Conservation (phyloP, 495 filamentous ascomycete genomes). For the Aspergillus cristatus region DNA sequence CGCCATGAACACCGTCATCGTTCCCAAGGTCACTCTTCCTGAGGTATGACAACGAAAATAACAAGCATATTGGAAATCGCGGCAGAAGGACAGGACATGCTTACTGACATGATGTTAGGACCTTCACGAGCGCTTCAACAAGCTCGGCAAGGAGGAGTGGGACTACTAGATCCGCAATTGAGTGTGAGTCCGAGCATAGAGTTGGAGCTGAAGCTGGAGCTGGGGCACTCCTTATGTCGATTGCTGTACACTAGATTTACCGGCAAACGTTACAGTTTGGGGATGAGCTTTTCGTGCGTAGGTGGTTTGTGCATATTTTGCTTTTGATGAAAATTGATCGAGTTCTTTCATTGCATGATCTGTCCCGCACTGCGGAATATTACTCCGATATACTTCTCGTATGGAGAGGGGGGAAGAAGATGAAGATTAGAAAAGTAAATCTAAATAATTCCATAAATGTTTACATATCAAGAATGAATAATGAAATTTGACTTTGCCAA, state of each 20-base stretch:
- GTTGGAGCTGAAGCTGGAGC: constrained; percentile 2
- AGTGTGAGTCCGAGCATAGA: background rate
- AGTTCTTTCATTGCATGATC: constrained; percentile 19
- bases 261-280: constrained; percentile 17
- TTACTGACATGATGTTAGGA: no score
- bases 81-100: no score
- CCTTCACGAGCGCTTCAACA: constrained; percentile 94
- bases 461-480: no score
- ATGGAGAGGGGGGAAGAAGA: no score
- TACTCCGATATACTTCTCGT: no score
- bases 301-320: constrained; percentile 35
- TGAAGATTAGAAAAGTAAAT: no score
- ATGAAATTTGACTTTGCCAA: no score
- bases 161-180: constrained; percentile 26
- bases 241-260: constrained; percentile 60
- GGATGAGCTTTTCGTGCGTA: constrained; percentile 15
- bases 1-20: constrained; percentile 85
- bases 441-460: no score
- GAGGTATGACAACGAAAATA: constrained; percentile 55
- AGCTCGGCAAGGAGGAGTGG: constrained; percentile 87
- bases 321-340: constrained; percentile 24
- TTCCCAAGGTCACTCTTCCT: constrained; percentile 86
- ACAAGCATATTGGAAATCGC: no score
- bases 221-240: constrained; percentile 41
- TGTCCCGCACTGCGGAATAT: no score